Percentiles rank a stretch among this genome's conserved stretches.
Conservation (phyloP, 2,329 filamentous ascomycete species). For the Conoideocrella luteorostrata region DNA sequence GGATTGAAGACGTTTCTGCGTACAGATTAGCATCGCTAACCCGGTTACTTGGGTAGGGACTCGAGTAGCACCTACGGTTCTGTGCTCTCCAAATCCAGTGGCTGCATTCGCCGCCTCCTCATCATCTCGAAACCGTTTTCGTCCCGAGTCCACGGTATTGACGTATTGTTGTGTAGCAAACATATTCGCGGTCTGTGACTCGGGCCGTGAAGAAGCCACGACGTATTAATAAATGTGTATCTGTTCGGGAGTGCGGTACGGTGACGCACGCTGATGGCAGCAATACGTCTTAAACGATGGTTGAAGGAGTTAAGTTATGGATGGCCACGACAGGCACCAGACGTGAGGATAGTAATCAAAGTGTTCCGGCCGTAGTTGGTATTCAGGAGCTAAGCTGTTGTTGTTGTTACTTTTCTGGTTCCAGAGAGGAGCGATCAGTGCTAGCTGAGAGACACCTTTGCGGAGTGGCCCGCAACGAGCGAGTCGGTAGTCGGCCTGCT, state of each 20-base stretch:
- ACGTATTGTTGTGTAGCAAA: slow-evolving; percentile 28
- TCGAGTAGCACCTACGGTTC: slow-evolving; percentile 35
- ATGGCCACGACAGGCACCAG: too few relatives aligned
- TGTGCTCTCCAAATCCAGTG: slow-evolving; percentile 43
- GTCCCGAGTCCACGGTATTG: slow-evolving; percentile 27
- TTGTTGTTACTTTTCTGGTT: neutral
- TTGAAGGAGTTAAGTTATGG: neutral
- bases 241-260: neutral
- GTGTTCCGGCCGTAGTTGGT: too few relatives aligned
- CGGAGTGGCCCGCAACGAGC: neutral
- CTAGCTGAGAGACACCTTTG: neutral
- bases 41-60: neutral
- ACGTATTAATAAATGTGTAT: neutral
- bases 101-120: slow-evolving; percentile 31
- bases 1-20: slow-evolving; percentile 49
- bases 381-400: neutral
- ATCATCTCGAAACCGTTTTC: slow-evolving; percentile 42
- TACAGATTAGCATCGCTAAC: slow-evolving; percentile 13
- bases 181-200: slow-evolving; percentile 23
- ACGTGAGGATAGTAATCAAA: too few relatives aligned
- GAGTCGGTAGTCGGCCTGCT: neutral
- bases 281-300: neutral
- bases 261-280: neutral
- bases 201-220: neutral
- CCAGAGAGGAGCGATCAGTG: neutral